Evolutionary conservation across 1,139 yeast genomes (phyloP).

Genomic region (Hansenula lynferdii): DNA sequence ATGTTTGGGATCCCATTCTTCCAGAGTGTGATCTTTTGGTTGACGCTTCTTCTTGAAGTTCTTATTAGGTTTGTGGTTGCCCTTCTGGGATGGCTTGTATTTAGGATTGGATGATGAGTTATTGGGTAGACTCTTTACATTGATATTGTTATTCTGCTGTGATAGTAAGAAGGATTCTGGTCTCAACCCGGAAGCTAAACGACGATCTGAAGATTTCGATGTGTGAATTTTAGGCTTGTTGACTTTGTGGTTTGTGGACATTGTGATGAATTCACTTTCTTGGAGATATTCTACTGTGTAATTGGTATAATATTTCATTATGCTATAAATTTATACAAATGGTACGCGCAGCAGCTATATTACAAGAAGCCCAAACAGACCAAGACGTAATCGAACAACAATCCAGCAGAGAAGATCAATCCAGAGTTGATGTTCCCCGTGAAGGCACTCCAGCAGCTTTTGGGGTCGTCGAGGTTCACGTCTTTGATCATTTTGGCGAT

Average conservation of each 20-base stretch:
- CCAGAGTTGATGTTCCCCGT: constrained; percentile 79
- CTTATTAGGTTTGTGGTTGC: constrained; percentile 6
- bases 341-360: background rate
- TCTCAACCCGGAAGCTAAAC: constrained; percentile 43
- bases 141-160: constrained; percentile 15
- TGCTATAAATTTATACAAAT: background rate
- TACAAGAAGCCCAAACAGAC: constrained; percentile 23
- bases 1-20: constrained; percentile 64
- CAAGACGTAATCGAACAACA: constrained; percentile 65
- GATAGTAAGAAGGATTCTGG: constrained; percentile 38
- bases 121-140: background rate
- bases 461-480: constrained; percentile 77
- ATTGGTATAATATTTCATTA: no score
- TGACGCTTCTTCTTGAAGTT: constrained; percentile 36
- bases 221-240: constrained; percentile 23
- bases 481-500: constrained; percentile 58
- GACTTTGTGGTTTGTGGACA: constrained; percentile 4
- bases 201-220: constrained; percentile 45
- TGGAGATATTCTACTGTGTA: background rate
- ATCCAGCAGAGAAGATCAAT: constrained; percentile 69
- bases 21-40: constrained; percentile 44
- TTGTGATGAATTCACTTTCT: background rate
- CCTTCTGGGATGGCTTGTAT: background rate
- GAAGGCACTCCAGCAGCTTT: constrained; percentile 79
- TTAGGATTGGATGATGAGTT: background rate